A percentile compares a stretch with the other conserved stretches of the same genome.
These are phyloP conservation scores for Cladorrhinum samala DNA, from an alignment of 495 filamentous ascomycete species.

Conservation along the genomic window DNA sequence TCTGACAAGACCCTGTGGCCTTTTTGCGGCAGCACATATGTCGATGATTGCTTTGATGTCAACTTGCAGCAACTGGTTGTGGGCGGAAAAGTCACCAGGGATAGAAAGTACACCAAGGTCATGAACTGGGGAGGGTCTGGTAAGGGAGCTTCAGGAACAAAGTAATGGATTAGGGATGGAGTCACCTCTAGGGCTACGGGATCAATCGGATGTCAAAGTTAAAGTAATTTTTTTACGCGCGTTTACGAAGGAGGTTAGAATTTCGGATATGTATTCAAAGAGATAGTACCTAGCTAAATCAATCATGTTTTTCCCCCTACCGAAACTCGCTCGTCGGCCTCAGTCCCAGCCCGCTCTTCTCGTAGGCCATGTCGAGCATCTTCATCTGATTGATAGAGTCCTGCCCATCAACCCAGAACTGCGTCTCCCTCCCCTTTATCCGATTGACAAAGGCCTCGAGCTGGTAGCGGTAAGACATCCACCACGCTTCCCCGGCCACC, in stretches of 20 bases:
- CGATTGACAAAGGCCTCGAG: constrained; percentile 54
- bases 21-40: not conserved
- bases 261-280: too few relatives aligned
- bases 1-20: constrained; percentile 20
- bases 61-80: not conserved
- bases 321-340: not conserved
- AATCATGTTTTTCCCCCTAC: not conserved
- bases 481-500: constrained; percentile 35
- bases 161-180: too few relatives aligned
- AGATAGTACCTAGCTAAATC: too few relatives aligned
- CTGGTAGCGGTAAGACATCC: constrained; percentile 48
- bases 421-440: constrained; percentile 37
- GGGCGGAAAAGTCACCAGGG: not conserved
- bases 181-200: too few relatives aligned
- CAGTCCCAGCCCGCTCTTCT: not conserved
- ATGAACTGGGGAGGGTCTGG: not conserved
- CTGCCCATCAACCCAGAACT: constrained; percentile 44
- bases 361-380: constrained; percentile 44
- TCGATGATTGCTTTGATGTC: constrained; percentile 2
- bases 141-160: not conserved
- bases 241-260: too few relatives aligned
- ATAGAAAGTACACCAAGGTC: constrained; percentile 1
- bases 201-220: too few relatives aligned
- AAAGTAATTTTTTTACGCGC: too few relatives aligned
- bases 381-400: constrained; percentile 49